These are phyloP conservation scores for Trypethelium eluteriae DNA, from an alignment of 495 filamentous ascomycete species.

Conservation along the genomic window DNA sequence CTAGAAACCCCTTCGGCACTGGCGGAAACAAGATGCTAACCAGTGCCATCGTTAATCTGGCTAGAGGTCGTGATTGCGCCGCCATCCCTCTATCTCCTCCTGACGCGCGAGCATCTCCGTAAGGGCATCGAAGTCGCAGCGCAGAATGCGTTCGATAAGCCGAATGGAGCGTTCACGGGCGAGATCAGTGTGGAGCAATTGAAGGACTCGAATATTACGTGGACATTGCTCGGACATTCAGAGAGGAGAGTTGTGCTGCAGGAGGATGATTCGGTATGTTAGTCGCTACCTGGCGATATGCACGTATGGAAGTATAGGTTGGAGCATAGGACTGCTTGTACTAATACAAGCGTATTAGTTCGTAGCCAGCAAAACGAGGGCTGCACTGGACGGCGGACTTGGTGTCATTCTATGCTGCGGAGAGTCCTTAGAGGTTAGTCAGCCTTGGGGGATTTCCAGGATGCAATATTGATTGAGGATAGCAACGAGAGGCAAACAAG, in stretches of 20 bases:
- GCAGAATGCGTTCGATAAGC: constrained; percentile 95
- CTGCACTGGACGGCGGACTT: constrained; percentile 76
- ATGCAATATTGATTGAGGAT: constrained; percentile 4
- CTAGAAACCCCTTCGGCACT: constrained; percentile 27
- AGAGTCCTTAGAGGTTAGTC: constrained; percentile 70
- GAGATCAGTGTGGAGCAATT: constrained; percentile 90
- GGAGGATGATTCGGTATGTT: constrained; percentile 58
- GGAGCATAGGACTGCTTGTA: not conserved
- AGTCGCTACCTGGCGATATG: constrained; percentile 21
- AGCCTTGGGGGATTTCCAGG: not conserved
- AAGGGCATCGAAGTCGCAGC: constrained; percentile 69
- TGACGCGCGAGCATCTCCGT: constrained; percentile 65
- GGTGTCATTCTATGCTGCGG: constrained; percentile 94
- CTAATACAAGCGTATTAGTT: constrained; percentile 40
- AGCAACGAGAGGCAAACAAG: constrained; percentile 77
- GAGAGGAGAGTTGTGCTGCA: constrained; percentile 82
- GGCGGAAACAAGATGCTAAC: constrained; percentile 7
- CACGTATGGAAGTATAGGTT: not conserved
- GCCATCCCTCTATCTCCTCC: constrained; percentile 80
- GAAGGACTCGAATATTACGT: constrained; percentile 75
- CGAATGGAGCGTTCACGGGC: constrained; percentile 93
- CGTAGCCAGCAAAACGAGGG: constrained; percentile 86
- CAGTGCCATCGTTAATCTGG: not conserved
- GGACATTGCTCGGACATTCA: constrained; percentile 86
- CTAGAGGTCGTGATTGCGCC: constrained; percentile 91